Conservation (phyloP, 129 eudicot genomes). For the Flaveria bidentis region DNA sequence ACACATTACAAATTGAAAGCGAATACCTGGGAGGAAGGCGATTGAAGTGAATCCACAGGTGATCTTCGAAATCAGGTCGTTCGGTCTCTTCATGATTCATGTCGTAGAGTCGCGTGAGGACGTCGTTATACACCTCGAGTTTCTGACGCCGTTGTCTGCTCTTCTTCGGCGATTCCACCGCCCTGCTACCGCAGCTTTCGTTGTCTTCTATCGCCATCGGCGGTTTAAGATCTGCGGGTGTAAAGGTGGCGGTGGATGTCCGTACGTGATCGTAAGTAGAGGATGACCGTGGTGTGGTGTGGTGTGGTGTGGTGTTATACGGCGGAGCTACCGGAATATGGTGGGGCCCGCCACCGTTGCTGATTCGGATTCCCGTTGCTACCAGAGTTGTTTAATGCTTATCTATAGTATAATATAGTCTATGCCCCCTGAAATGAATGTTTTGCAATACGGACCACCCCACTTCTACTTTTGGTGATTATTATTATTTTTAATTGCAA, state of each 20-base stretch:
- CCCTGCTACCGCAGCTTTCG: slow-evolving; percentile 75
- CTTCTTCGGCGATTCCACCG: slow-evolving; percentile 47
- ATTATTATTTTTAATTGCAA: background rate
- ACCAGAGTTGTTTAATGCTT: slow-evolving; percentile 25
- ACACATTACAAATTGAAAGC: background rate
- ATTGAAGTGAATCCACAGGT: slow-evolving; percentile 74
- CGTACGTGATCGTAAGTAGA: slow-evolving; percentile 12
- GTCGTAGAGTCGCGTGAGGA: slow-evolving; percentile 51
- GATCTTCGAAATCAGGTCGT: slow-evolving; percentile 61
- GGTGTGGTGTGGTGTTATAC: background rate
- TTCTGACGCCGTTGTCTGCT: slow-evolving; percentile 46
- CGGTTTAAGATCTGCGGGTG: background rate
- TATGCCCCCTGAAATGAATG: background rate
- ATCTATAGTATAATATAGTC: background rate
- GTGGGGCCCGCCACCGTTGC: slow-evolving; percentile 25
- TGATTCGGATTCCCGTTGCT: slow-evolving; percentile 30
- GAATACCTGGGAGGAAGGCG: slow-evolving; percentile 74
- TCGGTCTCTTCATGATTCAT: slow-evolving; percentile 48
- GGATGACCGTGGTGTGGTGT: slow-evolving; percentile 2
- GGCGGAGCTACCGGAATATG: background rate
- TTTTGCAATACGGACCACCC: background rate
- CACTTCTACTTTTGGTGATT: background rate
- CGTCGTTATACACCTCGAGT: slow-evolving; percentile 61
- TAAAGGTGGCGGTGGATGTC: slow-evolving; percentile 8
- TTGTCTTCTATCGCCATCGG: slow-evolving; percentile 67